phyloP scores from a whole-genome alignment of 2,329 filamentous ascomycete species.

The Nemania bipapillata region DNA sequence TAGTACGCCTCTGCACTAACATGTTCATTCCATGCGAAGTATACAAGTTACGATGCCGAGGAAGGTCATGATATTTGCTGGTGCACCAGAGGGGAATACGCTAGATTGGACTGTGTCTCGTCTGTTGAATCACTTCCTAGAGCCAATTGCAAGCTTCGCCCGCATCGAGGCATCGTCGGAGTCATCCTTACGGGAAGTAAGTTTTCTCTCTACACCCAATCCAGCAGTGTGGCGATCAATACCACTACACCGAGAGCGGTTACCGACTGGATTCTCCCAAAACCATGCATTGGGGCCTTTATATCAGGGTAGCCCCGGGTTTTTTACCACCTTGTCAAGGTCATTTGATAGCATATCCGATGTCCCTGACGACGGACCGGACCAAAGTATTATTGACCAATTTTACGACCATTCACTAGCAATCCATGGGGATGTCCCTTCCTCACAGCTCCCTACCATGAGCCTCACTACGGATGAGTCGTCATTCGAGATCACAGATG shows the following conservation, averaged over 20 bases:
- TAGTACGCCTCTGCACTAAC: not conserved
- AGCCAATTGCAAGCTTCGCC: constrained; percentile 51
- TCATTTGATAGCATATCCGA: constrained; percentile 49
- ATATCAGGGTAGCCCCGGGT: constrained; percentile 54
- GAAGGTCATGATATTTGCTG: constrained; percentile 47
- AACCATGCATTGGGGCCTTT: constrained; percentile 53
- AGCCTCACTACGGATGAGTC: constrained; percentile 48
- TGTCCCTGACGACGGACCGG: constrained; percentile 51
- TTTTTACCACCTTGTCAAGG: constrained; percentile 61
- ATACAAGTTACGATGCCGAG: constrained; percentile 43
- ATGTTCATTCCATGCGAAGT: constrained; percentile 16
- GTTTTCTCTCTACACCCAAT: constrained; percentile 42
- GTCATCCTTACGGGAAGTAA: constrained; percentile 30
- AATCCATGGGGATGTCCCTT: constrained; percentile 72
- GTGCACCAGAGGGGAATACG: constrained; percentile 44
- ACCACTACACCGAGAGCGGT: constrained; percentile 58
- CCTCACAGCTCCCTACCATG: constrained; percentile 64
- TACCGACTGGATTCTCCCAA: constrained; percentile 66
- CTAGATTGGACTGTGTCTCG: constrained; percentile 45
- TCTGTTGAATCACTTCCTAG: constrained; percentile 62
- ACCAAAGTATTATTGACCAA: constrained; percentile 61
- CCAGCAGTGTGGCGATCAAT: constrained; percentile 66
- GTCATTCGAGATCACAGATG: constrained; percentile 54
- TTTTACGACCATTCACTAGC: constrained; percentile 84
- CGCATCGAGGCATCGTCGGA: constrained; percentile 20